A percentile compares a stretch with the other conserved stretches of the same genome.
These are phyloP conservation scores for Colletotrichum viniferum DNA, from an alignment of 2,329 filamentous ascomycete species.

Conservation along the genomic window DNA sequence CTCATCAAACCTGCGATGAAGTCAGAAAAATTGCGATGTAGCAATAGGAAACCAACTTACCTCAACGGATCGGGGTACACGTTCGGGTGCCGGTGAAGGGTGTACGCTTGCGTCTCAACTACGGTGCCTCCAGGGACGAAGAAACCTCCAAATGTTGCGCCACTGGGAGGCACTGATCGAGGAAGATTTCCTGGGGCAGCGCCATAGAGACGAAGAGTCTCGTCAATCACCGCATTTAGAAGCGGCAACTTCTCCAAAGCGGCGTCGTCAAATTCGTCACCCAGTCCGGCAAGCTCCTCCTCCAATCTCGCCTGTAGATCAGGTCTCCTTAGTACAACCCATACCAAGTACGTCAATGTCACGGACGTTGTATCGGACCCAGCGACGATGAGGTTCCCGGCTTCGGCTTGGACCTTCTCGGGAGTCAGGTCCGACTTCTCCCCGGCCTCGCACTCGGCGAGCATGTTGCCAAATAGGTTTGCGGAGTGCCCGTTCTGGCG, in stretches of 20 bases:
- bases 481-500: not conserved
- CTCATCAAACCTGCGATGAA: not conserved
- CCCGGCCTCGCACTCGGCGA: not conserved
- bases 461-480: conserved; percentile 3
- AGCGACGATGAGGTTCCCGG: conserved; percentile 49
- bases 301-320: conserved; percentile 34
- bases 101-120: conserved; percentile 48
- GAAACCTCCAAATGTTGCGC: conserved; percentile 40
- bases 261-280: conserved; percentile 30
- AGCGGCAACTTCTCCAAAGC: conserved; percentile 41
- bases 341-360: conserved; percentile 53
- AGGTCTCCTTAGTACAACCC: conserved; percentile 37
- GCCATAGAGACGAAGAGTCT: conserved; percentile 48
- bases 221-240: conserved; percentile 47
- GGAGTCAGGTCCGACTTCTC: conserved; percentile 1
- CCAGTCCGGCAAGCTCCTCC: conserved; percentile 31
- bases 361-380: conserved; percentile 57
- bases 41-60: not conserved
- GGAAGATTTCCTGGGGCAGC: conserved; percentile 44
- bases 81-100: conserved; percentile 46
- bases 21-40: not conserved
- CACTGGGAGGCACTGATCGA: conserved; percentile 41
- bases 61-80: conserved; percentile 45
- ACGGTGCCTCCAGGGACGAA: conserved; percentile 42
- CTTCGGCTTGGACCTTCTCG: conserved; percentile 42